Evolutionary conservation across 352 stramenopile species (phyloP).

Genomic region (Pilasporangium apinafurcum): DNA sequence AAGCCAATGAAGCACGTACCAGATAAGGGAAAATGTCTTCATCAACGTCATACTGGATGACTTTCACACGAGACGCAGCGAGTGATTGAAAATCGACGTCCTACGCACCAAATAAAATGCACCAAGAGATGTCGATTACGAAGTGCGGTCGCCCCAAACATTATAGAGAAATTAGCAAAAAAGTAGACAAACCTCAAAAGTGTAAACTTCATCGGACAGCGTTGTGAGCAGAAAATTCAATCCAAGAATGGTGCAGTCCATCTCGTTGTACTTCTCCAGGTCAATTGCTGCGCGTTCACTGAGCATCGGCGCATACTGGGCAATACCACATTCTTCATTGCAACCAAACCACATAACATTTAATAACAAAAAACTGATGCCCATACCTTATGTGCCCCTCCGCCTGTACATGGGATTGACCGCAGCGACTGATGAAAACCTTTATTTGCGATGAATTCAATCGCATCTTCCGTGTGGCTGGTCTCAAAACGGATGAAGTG

Average conservation of each 20-base stretch:
- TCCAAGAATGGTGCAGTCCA: slow-evolving; percentile 95
- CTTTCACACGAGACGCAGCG: slow-evolving; percentile 64
- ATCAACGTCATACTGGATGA: slow-evolving; percentile 69
- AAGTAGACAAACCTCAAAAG: slow-evolving; percentile 83
- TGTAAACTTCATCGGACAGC: slow-evolving; percentile 96
- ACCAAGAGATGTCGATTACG: not conserved
- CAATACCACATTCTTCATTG: too few species aligned
- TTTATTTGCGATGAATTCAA: slow-evolving; percentile 71
- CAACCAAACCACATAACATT: too few species aligned
- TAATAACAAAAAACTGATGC: not conserved
- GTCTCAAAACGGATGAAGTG: slow-evolving; percentile 94
- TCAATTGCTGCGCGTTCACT: slow-evolving; percentile 76
- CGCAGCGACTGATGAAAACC: slow-evolving; percentile 80
- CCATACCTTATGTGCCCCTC: slow-evolving; percentile 76
- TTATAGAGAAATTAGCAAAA: not conserved
- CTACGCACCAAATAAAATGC: slow-evolving; percentile 10
- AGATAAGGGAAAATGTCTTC: slow-evolving; percentile 84
- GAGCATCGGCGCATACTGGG: slow-evolving; percentile 65
- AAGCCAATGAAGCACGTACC: slow-evolving; percentile 20
- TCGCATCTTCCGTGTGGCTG: slow-evolving; percentile 60
- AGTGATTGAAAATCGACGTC: slow-evolving; percentile 80
- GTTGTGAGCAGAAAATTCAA: slow-evolving; percentile 97
- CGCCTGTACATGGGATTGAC: slow-evolving; percentile 72
- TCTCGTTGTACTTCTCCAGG: slow-evolving; percentile 88
- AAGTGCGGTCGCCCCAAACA: not conserved